Evolutionary conservation across 768 basidiomycete species (phyloP).

Genomic region (Mycena venus): DNA sequence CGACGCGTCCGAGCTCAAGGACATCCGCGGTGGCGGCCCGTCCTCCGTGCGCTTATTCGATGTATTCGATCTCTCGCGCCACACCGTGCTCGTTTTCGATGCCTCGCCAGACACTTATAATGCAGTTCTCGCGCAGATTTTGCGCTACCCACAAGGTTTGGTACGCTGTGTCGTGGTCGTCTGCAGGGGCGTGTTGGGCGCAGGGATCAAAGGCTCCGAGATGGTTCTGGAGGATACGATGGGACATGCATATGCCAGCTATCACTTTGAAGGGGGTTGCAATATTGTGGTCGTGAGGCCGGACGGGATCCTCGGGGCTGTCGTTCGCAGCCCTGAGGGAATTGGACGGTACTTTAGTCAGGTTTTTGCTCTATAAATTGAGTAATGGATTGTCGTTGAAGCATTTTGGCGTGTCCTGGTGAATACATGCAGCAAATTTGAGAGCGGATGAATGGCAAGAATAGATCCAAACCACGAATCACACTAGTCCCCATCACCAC

Average conservation of each 20-base stretch:
- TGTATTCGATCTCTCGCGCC: slow-evolving; percentile 43
- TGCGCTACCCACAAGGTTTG: slow-evolving; percentile 54
- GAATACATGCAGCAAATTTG: too few species aligned
- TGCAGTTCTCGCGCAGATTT: not conserved
- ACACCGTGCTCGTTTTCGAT: slow-evolving; percentile 52
- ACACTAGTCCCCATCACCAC: slow-evolving; percentile 40
- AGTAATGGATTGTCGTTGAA: too few species aligned
- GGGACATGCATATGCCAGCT: slow-evolving; percentile 2
- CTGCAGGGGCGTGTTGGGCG: not conserved
- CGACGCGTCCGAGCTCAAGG: slow-evolving; percentile 50
- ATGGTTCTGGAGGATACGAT: not conserved
- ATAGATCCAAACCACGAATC: not conserved
- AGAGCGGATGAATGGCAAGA: not conserved
- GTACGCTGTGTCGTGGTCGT: slow-evolving; percentile 44
- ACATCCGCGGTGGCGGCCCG: slow-evolving; percentile 5
- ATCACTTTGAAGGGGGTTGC: not conserved
- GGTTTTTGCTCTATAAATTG: not conserved
- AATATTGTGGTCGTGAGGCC: not conserved
- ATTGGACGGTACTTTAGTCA: not conserved
- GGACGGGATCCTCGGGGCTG: slow-evolving; percentile 3
- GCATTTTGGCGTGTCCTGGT: too few species aligned
- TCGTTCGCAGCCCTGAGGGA: not conserved
- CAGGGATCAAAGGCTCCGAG: not conserved
- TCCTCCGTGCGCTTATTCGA: slow-evolving; percentile 37
- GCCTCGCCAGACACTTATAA: not conserved